Evolutionary conservation across 2,329 filamentous ascomycete genomes (phyloP).

Genomic region (Pyrenophora graminea): DNA sequence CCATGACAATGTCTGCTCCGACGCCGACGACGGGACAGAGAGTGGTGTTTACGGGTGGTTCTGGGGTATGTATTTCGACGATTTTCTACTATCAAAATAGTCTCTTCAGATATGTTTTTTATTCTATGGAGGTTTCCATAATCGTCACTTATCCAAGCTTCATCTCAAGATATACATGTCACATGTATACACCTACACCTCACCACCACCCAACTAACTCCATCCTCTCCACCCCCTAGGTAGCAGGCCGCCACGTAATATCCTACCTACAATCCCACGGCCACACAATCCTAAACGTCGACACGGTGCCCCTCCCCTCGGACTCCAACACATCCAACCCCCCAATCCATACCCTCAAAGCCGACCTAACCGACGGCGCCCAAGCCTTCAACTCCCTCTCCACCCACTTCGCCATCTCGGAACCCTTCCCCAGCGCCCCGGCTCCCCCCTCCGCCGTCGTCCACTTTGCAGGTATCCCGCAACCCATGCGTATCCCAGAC

Average conservation of each 20-base stretch:
- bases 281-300: slow-evolving; percentile 60
- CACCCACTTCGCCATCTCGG: slow-evolving; percentile 58
- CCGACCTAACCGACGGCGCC: slow-evolving; percentile 59
- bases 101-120: too few species aligned
- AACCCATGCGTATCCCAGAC: slow-evolving; percentile 65
- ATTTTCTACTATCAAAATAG: neutral
- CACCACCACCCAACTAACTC: neutral
- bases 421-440: slow-evolving; percentile 42
- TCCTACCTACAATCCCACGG: slow-evolving; percentile 56
- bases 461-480: slow-evolving; percentile 59
- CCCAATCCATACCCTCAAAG: slow-evolving; percentile 56
- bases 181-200: too few species aligned
- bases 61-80: slow-evolving; percentile 47
- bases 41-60: slow-evolving; percentile 60
- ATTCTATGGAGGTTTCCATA: too few species aligned
- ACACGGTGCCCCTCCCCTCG: slow-evolving; percentile 50
- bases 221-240: neutral
- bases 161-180: too few species aligned
- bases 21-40: slow-evolving; percentile 31
- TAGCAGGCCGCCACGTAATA: slow-evolving; percentile 51
- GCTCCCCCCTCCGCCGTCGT: slow-evolving; percentile 61
- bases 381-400: slow-evolving; percentile 61
- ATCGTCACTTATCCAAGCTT: too few species aligned
- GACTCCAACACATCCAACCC: slow-evolving; percentile 36
- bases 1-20: slow-evolving; percentile 9